phyloP scores from a whole-genome alignment of 208 protist species.

The Trypanosoma mega region DNA sequence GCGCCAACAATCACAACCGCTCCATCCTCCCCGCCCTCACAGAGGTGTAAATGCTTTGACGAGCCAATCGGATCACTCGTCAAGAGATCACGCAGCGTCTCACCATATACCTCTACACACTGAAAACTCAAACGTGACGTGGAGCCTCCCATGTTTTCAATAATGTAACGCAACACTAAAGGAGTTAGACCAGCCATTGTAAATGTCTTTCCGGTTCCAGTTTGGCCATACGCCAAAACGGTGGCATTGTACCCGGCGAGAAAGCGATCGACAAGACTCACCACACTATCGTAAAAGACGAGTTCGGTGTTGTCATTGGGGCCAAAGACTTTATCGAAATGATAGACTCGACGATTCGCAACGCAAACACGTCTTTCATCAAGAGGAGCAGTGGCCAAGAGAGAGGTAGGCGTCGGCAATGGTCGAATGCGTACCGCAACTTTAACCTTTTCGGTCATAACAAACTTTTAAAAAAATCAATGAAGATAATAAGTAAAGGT shows the following conservation, averaged over 20 bases:
- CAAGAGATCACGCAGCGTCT: constrained; percentile 90
- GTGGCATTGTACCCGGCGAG: constrained; percentile 91
- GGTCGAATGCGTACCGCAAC: constrained; percentile 90
- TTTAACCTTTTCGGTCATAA: constrained; percentile 56
- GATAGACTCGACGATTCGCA: constrained; percentile 72
- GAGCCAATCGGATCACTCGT: constrained; percentile 31
- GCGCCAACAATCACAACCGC: constrained; percentile 56
- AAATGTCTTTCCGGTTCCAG: constrained; percentile 93
- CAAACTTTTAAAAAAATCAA: constrained; percentile 4
- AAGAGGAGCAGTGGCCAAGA: constrained; percentile 45
- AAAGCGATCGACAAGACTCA: constrained; percentile 68
- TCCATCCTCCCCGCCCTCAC: constrained; percentile 29
- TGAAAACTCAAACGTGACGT: constrained; percentile 66
- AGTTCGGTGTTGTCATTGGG: constrained; percentile 56
- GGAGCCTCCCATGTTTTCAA: constrained; percentile 47
- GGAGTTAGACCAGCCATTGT: constrained; percentile 80
- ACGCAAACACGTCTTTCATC: constrained; percentile 75
- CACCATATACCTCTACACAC: constrained; percentile 95
- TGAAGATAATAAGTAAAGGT: background rate
- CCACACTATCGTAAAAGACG: constrained; percentile 76
- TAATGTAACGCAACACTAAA: constrained; percentile 82
- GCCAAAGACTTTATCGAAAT: constrained; percentile 86
- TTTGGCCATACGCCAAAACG: constrained; percentile 94
- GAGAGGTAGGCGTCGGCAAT: constrained; percentile 20
- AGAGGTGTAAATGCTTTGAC: constrained; percentile 39